Evolutionary conservation across 495 filamentous ascomycete genomes (phyloP).

Genomic region (Clavariopsis aquatica): DNA sequence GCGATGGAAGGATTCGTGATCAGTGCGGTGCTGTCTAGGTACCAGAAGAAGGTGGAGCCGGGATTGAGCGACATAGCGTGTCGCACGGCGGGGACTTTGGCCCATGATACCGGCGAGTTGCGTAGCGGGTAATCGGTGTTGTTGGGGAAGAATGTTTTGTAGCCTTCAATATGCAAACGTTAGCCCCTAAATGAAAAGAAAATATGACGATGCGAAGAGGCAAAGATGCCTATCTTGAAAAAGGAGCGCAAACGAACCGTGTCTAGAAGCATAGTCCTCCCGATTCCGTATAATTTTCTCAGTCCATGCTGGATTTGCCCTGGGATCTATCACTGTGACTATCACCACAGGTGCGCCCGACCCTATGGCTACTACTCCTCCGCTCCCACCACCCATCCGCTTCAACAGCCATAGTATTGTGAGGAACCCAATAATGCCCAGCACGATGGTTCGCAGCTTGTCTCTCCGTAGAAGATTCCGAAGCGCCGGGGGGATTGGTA

Average conservation of each 20-base stretch:
- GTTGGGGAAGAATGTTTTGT: slow-evolving; percentile 79
- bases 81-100: slow-evolving; percentile 78
- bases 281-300: slow-evolving; percentile 78
- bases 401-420: slow-evolving; percentile 61
- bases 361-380: slow-evolving; percentile 45
- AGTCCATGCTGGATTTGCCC: slow-evolving; percentile 61
- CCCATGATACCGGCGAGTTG: slow-evolving; percentile 70
- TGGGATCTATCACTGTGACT: slow-evolving; percentile 78
- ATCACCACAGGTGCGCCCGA: slow-evolving; percentile 79
- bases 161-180: slow-evolving; percentile 57
- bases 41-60: slow-evolving; percentile 76
- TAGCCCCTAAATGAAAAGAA: slow-evolving; percentile 17
- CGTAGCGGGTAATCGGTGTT: slow-evolving; percentile 73
- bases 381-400: slow-evolving; percentile 30
- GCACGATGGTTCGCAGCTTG: slow-evolving; percentile 63
- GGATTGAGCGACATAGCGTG: slow-evolving; percentile 83
- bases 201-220: neutral
- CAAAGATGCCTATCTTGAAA: neutral
- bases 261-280: slow-evolving; percentile 78
- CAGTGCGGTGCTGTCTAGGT: slow-evolving; percentile 76
- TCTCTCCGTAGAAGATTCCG: slow-evolving; percentile 58
- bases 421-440: slow-evolving; percentile 59
- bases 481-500: slow-evolving; percentile 21
- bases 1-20: slow-evolving; percentile 83
- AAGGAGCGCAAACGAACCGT: slow-evolving; percentile 60